Evolutionary conservation across 2,329 filamentous ascomycete species (phyloP).

Genomic region (Sclerotinia subarctica): DNA sequence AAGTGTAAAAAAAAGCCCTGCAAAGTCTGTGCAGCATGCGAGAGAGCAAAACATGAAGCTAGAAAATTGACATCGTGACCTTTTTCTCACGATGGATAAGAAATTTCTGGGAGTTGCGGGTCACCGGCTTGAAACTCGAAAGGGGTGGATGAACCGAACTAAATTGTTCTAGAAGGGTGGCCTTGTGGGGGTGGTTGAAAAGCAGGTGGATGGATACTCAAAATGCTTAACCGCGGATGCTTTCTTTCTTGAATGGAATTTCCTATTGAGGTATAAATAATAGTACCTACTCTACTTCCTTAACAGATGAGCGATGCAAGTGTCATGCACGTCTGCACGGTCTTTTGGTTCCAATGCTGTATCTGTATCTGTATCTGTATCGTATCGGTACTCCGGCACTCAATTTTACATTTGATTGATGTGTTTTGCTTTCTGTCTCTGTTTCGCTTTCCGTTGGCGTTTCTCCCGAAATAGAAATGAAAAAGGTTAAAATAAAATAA

Average conservation of each 20-base stretch:
- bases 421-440: neutral
- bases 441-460: neutral
- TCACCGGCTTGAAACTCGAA: neutral
- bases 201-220: neutral
- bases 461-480: conserved; percentile 9
- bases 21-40: conserved; percentile 1
- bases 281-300: too few relatives aligned
- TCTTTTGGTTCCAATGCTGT: conserved; percentile 3
- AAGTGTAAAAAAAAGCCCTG: conserved; percentile 3
- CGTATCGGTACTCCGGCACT: conserved; percentile 9
- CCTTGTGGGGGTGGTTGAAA: neutral
- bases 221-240: conserved; percentile 11
- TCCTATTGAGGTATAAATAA: neutral
- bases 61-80: conserved; percentile 17
- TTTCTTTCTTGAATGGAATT: neutral
- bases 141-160: neutral
- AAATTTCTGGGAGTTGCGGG: neutral
- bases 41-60: conserved; percentile 3
- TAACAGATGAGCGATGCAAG: neutral
- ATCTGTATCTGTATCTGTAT: neutral
- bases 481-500: neutral
- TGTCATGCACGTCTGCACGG: conserved; percentile 9
- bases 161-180: conserved; percentile 12
- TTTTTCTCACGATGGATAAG: neutral
- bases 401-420: conserved; percentile 1